Percentiles rank a stretch among this genome's conserved stretches.
phyloP scores from a whole-genome alignment of 805 yeast genomes.

The Candida broadrunensis region DNA sequence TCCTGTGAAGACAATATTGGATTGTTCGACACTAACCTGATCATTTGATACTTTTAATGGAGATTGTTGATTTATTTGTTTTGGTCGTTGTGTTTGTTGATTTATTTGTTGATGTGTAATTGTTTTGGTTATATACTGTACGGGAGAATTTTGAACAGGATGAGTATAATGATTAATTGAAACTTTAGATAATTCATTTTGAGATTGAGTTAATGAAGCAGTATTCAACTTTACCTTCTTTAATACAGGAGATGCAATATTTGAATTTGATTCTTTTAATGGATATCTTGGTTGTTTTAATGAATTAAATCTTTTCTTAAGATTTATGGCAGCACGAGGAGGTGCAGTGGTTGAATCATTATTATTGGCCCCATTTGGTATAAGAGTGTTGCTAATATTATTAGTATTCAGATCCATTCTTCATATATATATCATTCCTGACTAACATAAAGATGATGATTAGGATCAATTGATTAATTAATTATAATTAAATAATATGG shows the following conservation, averaged over 20 bases:
- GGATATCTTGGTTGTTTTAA: conserved; percentile 24
- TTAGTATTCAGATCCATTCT: too few relatives aligned
- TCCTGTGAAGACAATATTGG: too few relatives aligned
- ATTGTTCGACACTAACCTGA: too few relatives aligned
- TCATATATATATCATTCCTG: too few relatives aligned
- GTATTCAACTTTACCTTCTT: conserved; percentile 26
- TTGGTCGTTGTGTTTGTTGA: not conserved
- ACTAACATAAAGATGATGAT: too few relatives aligned
- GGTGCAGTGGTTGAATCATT: not conserved
- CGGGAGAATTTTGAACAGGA: not conserved
- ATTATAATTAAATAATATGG: too few relatives aligned
- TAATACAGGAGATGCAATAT: conserved; percentile 35
- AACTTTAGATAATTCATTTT: not conserved
- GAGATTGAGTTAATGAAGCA: not conserved
- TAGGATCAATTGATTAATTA: too few relatives aligned
- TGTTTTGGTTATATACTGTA: too few relatives aligned
- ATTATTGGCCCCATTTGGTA: too few relatives aligned
- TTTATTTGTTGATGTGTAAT: not conserved
- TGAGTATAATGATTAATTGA: not conserved
- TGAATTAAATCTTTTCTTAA: conserved; percentile 8
- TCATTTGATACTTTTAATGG: too few relatives aligned
- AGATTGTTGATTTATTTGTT: too few relatives aligned
- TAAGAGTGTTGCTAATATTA: too few relatives aligned
- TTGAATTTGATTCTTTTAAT: conserved; percentile 38
- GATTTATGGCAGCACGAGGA: conserved; percentile 1